A percentile compares a stretch with the other conserved stretches of the same genome.
phyloP scores from a whole-genome alignment of 345 rosid genomes.

The Syzygium aromaticum region DNA sequence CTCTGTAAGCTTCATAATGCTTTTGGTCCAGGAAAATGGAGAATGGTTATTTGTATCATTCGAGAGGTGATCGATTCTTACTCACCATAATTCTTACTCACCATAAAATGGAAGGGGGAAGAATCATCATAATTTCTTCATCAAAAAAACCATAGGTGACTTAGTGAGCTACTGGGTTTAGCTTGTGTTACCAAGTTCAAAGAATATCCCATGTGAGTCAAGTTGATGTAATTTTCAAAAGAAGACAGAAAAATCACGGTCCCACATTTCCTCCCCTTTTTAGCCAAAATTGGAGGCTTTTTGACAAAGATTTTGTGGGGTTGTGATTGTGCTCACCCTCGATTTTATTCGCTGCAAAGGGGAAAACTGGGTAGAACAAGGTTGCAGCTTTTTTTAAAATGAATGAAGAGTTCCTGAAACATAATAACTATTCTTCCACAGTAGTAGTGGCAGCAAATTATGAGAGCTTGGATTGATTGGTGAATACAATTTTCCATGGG shows the following conservation, averaged over 20 bases:
- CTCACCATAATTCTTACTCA: background rate
- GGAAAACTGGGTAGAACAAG: background rate
- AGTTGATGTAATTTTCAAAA: background rate
- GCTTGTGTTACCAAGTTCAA: background rate
- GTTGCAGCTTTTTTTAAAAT: background rate
- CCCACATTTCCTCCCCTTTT: background rate
- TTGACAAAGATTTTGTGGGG: background rate
- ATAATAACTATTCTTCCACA: background rate
- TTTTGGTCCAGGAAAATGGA: background rate
- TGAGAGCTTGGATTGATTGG: background rate
- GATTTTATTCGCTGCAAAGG: background rate
- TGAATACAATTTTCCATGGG: background rate
- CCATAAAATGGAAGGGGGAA: background rate
- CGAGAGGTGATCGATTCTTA: background rate
- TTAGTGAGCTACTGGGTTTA: background rate
- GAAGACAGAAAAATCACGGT: background rate
- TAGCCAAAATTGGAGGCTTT: background rate
- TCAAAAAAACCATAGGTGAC: background rate
- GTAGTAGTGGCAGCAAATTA: background rate
- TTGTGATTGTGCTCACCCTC: background rate
- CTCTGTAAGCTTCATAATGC: background rate
- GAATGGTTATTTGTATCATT: background rate
- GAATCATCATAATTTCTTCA: background rate
- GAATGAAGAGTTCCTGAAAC: background rate
- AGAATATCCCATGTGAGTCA: background rate